Evolutionary conservation across 176 grass and related monocot genomes (phyloP).

Genomic region (Zizania latifolia): DNA sequence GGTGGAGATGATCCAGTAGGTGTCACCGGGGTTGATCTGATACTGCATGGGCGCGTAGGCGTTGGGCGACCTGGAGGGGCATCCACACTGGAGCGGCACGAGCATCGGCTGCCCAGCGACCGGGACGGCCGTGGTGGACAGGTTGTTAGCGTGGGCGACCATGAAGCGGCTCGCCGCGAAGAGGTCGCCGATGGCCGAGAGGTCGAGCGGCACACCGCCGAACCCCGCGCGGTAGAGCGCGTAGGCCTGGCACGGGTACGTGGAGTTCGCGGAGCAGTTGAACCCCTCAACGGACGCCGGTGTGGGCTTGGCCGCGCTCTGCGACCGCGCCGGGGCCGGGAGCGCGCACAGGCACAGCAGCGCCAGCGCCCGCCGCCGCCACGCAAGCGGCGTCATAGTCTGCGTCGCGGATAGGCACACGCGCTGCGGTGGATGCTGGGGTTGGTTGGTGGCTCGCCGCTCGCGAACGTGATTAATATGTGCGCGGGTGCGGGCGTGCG

Average conservation of each 20-base stretch:
- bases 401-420: neutral
- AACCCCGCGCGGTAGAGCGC: constrained; percentile 64
- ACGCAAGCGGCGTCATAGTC: neutral
- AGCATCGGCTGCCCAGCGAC: constrained; percentile 58
- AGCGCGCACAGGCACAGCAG: constrained; percentile 22
- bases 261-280: constrained; percentile 51
- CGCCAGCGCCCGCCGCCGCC: neutral
- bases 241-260: constrained; percentile 82
- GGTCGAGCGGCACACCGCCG: constrained; percentile 16
- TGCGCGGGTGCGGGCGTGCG: neutral
- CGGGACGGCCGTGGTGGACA: constrained; percentile 33
- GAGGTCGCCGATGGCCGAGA: constrained; percentile 60
- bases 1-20: constrained; percentile 66
- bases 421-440: neutral
- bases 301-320: constrained; percentile 10
- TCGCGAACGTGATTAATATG: neutral
- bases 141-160: constrained; percentile 76
- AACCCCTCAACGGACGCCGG: constrained; percentile 50
- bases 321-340: constrained; percentile 9
- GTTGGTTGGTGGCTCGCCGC: neutral
- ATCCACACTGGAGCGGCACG: constrained; percentile 64
- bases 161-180: constrained; percentile 65
- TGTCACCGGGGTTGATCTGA: constrained; percentile 60
- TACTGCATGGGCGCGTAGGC: constrained; percentile 54
- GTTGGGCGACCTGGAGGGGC: constrained; percentile 38